Evolutionary conservation across 2,329 filamentous ascomycete species (phyloP).

Genomic region (Clarireedia monteithiana): DNA sequence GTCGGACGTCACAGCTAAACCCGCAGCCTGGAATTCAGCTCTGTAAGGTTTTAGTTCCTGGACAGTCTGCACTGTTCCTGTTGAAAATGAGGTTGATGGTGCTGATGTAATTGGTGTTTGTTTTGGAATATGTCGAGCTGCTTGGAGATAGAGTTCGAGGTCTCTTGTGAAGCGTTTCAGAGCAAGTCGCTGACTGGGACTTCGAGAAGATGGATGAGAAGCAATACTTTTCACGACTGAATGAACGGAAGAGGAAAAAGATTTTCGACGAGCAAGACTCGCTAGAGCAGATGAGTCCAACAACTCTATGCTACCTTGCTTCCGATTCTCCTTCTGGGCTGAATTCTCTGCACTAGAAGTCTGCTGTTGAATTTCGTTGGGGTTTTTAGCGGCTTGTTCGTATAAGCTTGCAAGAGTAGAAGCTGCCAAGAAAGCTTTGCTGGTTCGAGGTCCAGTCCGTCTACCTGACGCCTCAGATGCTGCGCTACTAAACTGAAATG

Average conservation of each 20-base stretch:
- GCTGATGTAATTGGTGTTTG: constrained; percentile 24
- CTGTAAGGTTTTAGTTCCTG: constrained; percentile 46
- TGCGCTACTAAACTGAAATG: neutral
- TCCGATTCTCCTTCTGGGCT: neutral
- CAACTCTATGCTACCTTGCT: neutral
- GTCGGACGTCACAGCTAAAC: constrained; percentile 48
- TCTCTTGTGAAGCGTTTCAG: constrained; percentile 36
- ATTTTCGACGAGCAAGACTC: constrained; percentile 2
- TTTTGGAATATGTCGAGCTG: constrained; percentile 33
- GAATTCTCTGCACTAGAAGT: neutral
- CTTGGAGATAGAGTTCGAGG: constrained; percentile 36
- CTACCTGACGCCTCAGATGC: neutral
- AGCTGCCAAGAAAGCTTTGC: constrained; percentile 7
- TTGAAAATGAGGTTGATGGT: constrained; percentile 31
- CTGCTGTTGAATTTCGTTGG: neutral
- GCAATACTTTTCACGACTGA: constrained; percentile 16
- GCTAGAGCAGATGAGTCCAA: constrained; percentile 2
- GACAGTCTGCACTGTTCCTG: constrained; percentile 45
- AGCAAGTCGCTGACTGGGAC: constrained; percentile 36
- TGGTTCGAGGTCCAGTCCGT: neutral
- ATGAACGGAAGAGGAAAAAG: constrained; percentile 10
- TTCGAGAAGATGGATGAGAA: constrained; percentile 31
- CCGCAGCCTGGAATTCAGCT: constrained; percentile 44
- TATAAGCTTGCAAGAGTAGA: constrained; percentile 8
- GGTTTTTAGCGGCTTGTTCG: neutral